Percentiles rank a stretch among this genome's conserved stretches.
Evolutionary conservation across 2,329 filamentous ascomycete species (phyloP).

Genomic region (Stachybotrys chartarum): DNA sequence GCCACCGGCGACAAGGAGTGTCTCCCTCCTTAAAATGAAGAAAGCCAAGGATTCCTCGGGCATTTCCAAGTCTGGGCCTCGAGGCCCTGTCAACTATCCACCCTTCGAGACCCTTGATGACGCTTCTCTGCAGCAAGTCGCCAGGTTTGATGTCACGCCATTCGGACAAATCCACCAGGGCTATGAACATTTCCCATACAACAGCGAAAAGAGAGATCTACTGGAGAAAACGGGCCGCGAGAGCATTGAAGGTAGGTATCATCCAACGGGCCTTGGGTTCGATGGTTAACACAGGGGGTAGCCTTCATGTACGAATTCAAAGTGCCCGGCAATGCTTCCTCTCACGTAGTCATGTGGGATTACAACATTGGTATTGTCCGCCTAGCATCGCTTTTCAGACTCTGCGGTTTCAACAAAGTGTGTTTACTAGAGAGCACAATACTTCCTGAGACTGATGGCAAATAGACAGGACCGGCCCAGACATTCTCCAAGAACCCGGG

Average conservation of each 20-base stretch:
- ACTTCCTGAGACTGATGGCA: not conserved
- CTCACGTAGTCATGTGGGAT: conserved; percentile 88
- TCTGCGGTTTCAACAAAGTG: conserved; percentile 81
- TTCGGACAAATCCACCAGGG: conserved; percentile 54
- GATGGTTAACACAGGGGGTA: conserved; percentile 22
- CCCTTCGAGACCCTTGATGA: conserved; percentile 64
- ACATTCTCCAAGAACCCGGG: conserved; percentile 73
- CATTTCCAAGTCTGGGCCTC: conserved; percentile 49
- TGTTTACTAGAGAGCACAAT: conserved; percentile 5
- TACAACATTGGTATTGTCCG: conserved; percentile 91
- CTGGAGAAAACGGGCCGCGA: conserved; percentile 79
- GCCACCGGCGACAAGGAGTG: not conserved
- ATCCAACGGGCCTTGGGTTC: not conserved
- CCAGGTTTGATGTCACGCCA: conserved; percentile 59
- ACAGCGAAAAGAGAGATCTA: conserved; percentile 88
- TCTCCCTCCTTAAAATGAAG: not conserved
- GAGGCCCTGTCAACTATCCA: conserved; percentile 64
- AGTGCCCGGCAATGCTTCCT: conserved; percentile 56
- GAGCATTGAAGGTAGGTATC: conserved; percentile 69
- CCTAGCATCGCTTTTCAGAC: conserved; percentile 93
- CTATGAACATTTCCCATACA: conserved; percentile 80
- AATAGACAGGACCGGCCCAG: conserved; percentile 79
- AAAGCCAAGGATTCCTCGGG: conserved; percentile 40
- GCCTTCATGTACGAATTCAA: conserved; percentile 82
- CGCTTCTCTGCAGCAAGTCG: conserved; percentile 48